Conservation (phyloP, 805 yeast species). For the Ogataea nonfermentans region DNA sequence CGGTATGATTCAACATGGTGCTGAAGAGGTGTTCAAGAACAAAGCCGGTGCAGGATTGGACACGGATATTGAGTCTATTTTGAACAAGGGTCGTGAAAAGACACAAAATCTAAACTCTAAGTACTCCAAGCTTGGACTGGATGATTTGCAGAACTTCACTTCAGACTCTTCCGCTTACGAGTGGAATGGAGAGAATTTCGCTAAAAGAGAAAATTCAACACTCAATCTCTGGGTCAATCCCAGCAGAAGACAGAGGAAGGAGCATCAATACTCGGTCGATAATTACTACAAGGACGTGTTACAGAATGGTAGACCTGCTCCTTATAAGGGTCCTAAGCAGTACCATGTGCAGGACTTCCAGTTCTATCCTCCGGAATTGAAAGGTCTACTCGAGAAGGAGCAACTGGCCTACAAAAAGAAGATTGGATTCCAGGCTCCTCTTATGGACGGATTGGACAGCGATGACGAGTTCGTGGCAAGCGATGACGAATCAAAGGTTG, state of each 20-base stretch:
- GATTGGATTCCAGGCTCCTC: slow-evolving; percentile 55
- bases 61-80: slow-evolving; percentile 80
- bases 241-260: slow-evolving; percentile 70
- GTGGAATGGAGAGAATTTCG: slow-evolving; percentile 92
- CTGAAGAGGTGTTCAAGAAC: slow-evolving; percentile 76
- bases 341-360: slow-evolving; percentile 71
- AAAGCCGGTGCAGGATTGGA: slow-evolving; percentile 34
- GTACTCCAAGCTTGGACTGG: slow-evolving; percentile 83
- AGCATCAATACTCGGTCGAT: slow-evolving; percentile 74
- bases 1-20: slow-evolving; percentile 97
- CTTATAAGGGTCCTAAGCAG: slow-evolving; percentile 61
- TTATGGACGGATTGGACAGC: slow-evolving; percentile 58
- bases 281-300: slow-evolving; percentile 73
- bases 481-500: slow-evolving; percentile 31
- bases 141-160: slow-evolving; percentile 89
- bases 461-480: slow-evolving; percentile 45
- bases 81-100: slow-evolving; percentile 76
- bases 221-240: slow-evolving; percentile 69
- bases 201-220: slow-evolving; percentile 48
- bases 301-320: slow-evolving; percentile 35
- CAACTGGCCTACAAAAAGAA: slow-evolving; percentile 61
- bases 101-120: slow-evolving; percentile 78
- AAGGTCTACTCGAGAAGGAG: slow-evolving; percentile 58
- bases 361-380: slow-evolving; percentile 58
- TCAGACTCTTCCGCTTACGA: slow-evolving; percentile 85